Evolutionary conservation across 1,284 basidiomycete species (phyloP).

Genomic region (Ustilago xerochloae): DNA sequence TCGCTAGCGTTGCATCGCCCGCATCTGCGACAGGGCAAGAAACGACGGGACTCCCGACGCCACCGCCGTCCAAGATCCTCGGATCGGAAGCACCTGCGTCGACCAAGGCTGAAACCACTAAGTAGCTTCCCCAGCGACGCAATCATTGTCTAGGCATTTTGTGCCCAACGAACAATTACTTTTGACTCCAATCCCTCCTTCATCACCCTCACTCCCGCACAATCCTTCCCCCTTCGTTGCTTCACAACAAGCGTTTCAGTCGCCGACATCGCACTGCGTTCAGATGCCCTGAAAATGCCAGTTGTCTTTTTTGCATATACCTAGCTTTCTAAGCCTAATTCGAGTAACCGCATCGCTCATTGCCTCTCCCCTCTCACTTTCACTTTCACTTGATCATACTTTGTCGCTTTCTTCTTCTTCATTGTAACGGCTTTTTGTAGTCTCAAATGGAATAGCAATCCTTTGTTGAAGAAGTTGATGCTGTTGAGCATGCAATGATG

Average conservation of each 20-base stretch:
- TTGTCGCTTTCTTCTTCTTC: slow-evolving; percentile 8
- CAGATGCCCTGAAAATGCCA: not conserved
- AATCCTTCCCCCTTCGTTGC: slow-evolving; percentile 8
- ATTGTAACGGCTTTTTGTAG: slow-evolving; percentile 36
- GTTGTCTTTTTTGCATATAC: slow-evolving; percentile 28
- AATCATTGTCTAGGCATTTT: slow-evolving; percentile 8
- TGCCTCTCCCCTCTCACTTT: not conserved
- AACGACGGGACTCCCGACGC: slow-evolving; percentile 36
- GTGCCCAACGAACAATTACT: slow-evolving; percentile 28
- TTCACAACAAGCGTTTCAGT: not conserved
- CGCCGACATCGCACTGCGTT: not conserved
- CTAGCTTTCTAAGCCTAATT: slow-evolving; percentile 7
- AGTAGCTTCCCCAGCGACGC: not conserved
- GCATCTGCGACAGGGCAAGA: slow-evolving; percentile 8
- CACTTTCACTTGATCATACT: not conserved
- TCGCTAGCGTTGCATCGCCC: slow-evolving; percentile 19
- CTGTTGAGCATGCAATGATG: too few species aligned
- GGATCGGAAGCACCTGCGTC: slow-evolving; percentile 8
- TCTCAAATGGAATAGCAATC: slow-evolving; percentile 21
- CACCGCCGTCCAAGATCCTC: slow-evolving; percentile 49
- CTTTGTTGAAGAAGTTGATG: not conserved
- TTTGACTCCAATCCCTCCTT: not conserved
- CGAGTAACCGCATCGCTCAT: not conserved
- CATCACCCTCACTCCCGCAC: not conserved
- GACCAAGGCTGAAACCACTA: not conserved